Evolutionary conservation across 108 stramenopile species (phyloP).

Genomic region (Skeletonema menzelii): DNA sequence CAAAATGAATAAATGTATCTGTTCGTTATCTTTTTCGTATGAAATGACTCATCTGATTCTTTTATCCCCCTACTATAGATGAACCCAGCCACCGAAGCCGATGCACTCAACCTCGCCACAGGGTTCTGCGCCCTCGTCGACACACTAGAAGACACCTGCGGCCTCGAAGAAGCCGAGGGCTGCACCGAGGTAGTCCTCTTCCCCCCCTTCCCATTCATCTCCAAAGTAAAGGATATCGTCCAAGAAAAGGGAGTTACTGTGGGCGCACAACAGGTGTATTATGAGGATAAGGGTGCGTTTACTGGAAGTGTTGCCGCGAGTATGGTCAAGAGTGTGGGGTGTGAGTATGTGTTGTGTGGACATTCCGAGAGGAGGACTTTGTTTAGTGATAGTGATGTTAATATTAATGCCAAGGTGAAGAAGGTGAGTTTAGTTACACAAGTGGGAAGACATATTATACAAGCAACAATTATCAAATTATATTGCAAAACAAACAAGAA

Average conservation of each 20-base stretch:
- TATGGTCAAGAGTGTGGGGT: constrained; percentile 72
- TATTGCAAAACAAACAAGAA: not conserved
- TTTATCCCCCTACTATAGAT: constrained; percentile 5
- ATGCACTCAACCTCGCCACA: constrained; percentile 61
- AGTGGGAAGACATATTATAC: not conserved
- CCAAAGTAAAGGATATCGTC: constrained; percentile 49
- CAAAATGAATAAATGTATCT: not conserved
- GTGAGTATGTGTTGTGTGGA: constrained; percentile 66
- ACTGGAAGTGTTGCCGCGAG: constrained; percentile 80
- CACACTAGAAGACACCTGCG: constrained; percentile 43
- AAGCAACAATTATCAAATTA: not conserved
- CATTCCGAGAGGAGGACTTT: constrained; percentile 71
- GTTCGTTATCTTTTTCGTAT: not conserved
- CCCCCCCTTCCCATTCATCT: constrained; percentile 79
- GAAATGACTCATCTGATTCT: not conserved
- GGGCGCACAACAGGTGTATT: constrained; percentile 79
- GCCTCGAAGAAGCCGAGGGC: constrained; percentile 33
- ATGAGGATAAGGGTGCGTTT: constrained; percentile 70
- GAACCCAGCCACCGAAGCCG: constrained; percentile 69
- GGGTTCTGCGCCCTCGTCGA: constrained; percentile 45
- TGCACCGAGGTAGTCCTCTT: constrained; percentile 74
- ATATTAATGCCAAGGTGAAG: constrained; percentile 59
- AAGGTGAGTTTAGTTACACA: constrained; percentile 4
- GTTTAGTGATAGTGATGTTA: constrained; percentile 58
- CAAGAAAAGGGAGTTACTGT: constrained; percentile 68